A percentile compares a stretch with the other conserved stretches of the same genome.
These are phyloP conservation scores for Ophiosphaerella herpotricha DNA, from an alignment of 2,329 filamentous ascomycete species.

Conservation along the genomic window DNA sequence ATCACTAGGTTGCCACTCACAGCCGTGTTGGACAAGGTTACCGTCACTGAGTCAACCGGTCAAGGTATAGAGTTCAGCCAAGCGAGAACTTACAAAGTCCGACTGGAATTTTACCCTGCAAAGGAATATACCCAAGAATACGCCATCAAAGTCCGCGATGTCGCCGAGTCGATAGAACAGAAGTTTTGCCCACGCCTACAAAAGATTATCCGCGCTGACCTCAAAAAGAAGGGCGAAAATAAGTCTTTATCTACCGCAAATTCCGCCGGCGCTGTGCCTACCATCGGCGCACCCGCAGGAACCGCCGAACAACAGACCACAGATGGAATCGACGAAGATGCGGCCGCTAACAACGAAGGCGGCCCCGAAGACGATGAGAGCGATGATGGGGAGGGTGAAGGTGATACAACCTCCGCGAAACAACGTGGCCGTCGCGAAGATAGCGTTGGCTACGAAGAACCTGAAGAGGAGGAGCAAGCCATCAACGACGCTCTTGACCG, in stretches of 20 bases:
- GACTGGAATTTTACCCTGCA: constrained; percentile 80
- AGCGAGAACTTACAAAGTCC: constrained; percentile 84
- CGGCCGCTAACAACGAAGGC: constrained; percentile 48
- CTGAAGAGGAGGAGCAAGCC: constrained; percentile 87
- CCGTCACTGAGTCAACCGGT: constrained; percentile 78
- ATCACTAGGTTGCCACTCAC: constrained; percentile 86
- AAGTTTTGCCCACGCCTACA: constrained; percentile 77
- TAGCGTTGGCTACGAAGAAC: constrained; percentile 85
- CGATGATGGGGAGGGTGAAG: constrained; percentile 62
- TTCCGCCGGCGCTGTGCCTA: constrained; percentile 68
- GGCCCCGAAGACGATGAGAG: constrained; percentile 75
- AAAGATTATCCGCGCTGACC: constrained; percentile 71
- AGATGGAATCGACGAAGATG: constrained; percentile 40
- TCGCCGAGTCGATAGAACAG: constrained; percentile 77
- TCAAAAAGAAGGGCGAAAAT: constrained; percentile 74
- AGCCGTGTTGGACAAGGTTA: constrained; percentile 80
- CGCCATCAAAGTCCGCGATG: constrained; percentile 77
- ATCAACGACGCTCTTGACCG: constrained; percentile 68
- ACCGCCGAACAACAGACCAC: constrained; percentile 57
- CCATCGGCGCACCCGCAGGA: constrained; percentile 69
- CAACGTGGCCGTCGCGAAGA: constrained; percentile 76
- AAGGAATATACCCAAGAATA: constrained; percentile 86
- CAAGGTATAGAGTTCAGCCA: constrained; percentile 69
- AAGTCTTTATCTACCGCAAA: constrained; percentile 57
- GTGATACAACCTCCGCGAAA: constrained; percentile 69